Conservation (phyloP, 176 grass and related monocot species). For the Aegilops umbellulata region DNA sequence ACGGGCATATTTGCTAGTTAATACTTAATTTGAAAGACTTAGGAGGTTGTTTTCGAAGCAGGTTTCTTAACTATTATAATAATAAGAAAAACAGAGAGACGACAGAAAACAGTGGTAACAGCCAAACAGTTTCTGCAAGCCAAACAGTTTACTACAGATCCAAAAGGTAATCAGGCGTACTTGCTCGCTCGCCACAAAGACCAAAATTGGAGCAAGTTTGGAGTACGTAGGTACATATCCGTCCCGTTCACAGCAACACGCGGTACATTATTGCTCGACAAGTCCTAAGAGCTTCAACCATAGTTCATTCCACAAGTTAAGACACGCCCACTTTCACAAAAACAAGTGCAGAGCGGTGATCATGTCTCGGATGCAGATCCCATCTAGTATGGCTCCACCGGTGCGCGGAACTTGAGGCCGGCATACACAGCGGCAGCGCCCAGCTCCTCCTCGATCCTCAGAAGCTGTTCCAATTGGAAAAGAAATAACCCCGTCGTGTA, state of each 20-base stretch:
- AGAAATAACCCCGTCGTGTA: not conserved
- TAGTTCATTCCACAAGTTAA: not conserved
- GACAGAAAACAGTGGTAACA: no score
- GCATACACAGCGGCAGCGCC: not conserved
- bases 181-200: not conserved
- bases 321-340: not conserved
- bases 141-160: not conserved
- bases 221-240: not conserved
- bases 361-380: not conserved
- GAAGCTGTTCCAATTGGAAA: not conserved
- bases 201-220: not conserved
- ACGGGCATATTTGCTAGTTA: no score
- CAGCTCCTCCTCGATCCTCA: not conserved
- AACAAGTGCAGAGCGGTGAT: not conserved
- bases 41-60: no score
- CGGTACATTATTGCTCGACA: not conserved
- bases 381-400: not conserved
- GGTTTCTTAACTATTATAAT: no score
- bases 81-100: no score
- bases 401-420: not conserved
- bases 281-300: not conserved
- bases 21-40: no score
- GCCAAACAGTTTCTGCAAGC: not conserved
- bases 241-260: not conserved
- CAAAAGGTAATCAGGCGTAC: no score